Evolutionary conservation across 1,284 basidiomycete genomes (phyloP).

Genomic region (Boletus holoroseus): DNA sequence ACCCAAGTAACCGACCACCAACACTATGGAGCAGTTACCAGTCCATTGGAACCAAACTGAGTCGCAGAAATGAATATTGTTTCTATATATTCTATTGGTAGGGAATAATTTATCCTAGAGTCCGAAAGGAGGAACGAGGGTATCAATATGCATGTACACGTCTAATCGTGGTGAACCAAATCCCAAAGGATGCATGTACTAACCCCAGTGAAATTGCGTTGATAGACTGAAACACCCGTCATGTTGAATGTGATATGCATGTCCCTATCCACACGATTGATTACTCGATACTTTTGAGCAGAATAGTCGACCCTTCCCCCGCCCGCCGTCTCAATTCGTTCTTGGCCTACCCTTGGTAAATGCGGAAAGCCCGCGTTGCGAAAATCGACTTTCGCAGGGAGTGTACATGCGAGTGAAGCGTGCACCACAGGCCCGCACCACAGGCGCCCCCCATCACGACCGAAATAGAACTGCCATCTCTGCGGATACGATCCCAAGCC

Average conservation of each 20-base stretch:
- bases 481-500: constrained; percentile 53
- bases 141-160: constrained; percentile 9
- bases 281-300: background rate
- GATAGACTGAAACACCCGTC: background rate
- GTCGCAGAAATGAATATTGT: background rate
- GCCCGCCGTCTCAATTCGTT: too few relatives aligned
- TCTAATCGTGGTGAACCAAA: constrained; percentile 3
- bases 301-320: background rate
- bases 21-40: too few relatives aligned
- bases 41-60: background rate
- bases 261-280: background rate
- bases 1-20: background rate
- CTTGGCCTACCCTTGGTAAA: background rate
- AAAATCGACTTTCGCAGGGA: too few relatives aligned
- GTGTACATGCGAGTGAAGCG: too few relatives aligned
- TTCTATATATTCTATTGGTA: background rate
- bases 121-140: too few relatives aligned
- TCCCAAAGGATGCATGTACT: too few relatives aligned
- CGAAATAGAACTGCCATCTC: constrained; percentile 57
- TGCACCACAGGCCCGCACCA: background rate
- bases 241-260: too few relatives aligned
- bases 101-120: background rate
- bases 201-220: background rate
- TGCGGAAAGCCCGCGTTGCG: background rate
- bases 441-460: background rate